Evolutionary conservation across 805 yeast genomes (phyloP).

Genomic region (Candida insectorum): DNA sequence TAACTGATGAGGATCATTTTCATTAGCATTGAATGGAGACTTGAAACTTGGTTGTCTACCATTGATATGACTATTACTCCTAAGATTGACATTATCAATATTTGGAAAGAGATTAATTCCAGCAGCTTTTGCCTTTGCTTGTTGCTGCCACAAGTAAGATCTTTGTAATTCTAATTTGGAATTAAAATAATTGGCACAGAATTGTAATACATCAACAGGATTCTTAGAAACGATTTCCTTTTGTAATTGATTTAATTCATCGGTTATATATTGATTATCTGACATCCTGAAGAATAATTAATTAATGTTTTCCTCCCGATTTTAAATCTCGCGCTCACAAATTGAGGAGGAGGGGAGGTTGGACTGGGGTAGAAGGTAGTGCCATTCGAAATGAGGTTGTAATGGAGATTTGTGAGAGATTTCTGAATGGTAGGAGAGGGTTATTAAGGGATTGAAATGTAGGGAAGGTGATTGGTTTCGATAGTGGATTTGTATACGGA

Average conservation of each 20-base stretch:
- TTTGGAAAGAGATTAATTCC: conserved; percentile 48
- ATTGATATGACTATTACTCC: conserved; percentile 22
- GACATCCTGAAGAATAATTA: too few species aligned
- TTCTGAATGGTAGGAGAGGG: too few species aligned
- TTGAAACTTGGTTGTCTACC: conserved; percentile 49
- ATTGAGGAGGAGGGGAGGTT: too few species aligned
- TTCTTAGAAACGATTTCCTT: conserved; percentile 48
- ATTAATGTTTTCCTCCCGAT: not conserved
- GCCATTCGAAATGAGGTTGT: too few species aligned
- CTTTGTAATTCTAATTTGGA: conserved; percentile 60
- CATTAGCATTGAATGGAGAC: conserved; percentile 49
- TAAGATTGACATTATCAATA: conserved; percentile 31
- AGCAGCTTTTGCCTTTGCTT: conserved; percentile 44
- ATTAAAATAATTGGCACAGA: conserved; percentile 72
- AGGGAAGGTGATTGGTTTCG: too few species aligned
- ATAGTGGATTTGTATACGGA: too few species aligned
- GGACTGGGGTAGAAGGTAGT: too few species aligned
- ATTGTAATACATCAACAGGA: conserved; percentile 70
- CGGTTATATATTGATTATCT: conserved; percentile 18
- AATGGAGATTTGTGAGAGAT: too few species aligned
- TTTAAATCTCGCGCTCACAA: not conserved
- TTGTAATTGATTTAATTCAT: conserved; percentile 63
- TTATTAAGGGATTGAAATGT: too few species aligned
- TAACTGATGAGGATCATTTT: conserved; percentile 59
- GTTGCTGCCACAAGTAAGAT: conserved; percentile 48